These are phyloP conservation scores for Mucuna pruriens DNA, from an alignment of 306 rosid genomes.

Conservation along the genomic window DNA sequence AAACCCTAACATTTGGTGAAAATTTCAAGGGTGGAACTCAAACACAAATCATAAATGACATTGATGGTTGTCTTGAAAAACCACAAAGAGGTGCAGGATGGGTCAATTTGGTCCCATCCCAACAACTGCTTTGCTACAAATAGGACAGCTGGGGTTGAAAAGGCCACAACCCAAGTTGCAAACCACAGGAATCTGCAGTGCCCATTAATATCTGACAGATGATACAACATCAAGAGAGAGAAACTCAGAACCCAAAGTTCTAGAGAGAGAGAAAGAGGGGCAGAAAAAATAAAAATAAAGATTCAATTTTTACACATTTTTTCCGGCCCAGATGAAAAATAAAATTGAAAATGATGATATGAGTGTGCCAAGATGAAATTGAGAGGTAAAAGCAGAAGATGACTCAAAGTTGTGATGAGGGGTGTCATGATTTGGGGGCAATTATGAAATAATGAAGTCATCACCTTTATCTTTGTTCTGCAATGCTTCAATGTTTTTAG, in stretches of 20 bases:
- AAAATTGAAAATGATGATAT: neutral
- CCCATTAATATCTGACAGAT: conserved; percentile 73
- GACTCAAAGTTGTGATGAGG: neutral
- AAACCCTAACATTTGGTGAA: conserved; percentile 40
- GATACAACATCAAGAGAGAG: conserved; percentile 49
- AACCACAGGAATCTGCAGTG: conserved; percentile 60
- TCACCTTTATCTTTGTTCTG: conserved; percentile 41
- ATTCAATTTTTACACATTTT: neutral
- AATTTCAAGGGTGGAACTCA: conserved; percentile 55
- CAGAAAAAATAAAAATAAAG: conserved; percentile 1
- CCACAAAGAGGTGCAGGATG: conserved; percentile 55
- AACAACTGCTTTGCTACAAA: conserved; percentile 60
- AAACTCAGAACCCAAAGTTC: neutral
- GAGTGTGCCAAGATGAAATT: conserved; percentile 3
- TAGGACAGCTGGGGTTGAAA: conserved; percentile 77
- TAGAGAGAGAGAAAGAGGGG: neutral
- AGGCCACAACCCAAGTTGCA: conserved; percentile 76
- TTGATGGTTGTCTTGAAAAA: conserved; percentile 72
- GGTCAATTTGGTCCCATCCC: conserved; percentile 90
- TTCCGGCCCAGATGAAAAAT: neutral
- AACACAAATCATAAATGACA: conserved; percentile 57
- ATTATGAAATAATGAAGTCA: conserved; percentile 25
- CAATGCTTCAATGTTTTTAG: conserved; percentile 21
- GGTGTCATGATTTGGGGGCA: neutral
- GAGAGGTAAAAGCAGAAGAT: neutral